Evolutionary conservation across 2,329 filamentous ascomycete species (phyloP), one percentile per base, ranked within the genome.

Genomic region (Parastagonospora nodorum): DNA sequence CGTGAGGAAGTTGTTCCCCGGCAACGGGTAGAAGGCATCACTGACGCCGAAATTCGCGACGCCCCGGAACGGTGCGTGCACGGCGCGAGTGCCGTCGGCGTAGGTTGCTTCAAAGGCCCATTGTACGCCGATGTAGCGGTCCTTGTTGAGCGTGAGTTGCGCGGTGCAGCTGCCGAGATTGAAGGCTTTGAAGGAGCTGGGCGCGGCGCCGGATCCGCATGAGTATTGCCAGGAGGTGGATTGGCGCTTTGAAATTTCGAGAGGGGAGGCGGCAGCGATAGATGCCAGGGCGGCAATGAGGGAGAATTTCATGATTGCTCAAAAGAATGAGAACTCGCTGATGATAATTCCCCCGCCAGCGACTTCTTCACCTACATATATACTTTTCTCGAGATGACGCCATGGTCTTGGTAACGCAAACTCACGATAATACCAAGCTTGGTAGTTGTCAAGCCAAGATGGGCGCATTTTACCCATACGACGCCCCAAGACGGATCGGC

Each of bases 21-120:
- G 35, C 27, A 46, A 45, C 6, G 46, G 50, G 28, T 53, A 53
- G 19, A 45, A 42, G 2, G 47, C 30, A 12, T 53, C 50, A 42
- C 50, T 53, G 36, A 42, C 42, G 1, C 47, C 50, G 16, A 53
- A 50, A 28, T 15, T 46, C 29, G 35, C 28, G 11, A 41, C 36
- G 9, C 30, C 16, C 16, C 45, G 45, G 24, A 53, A 45, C 8
- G 47, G 47, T 24, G 45, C 46, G 7, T 46, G 37, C 33, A 45
- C 46, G 2, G 27, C 7, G 4, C 46, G 42, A 8, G 41, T 50
- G 6, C 50, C 50, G 9, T 53, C 50, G 5, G 46, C 41, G 14
- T 53, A 53, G 2, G 42, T 50, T 14, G 50, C 46, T 42, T 53
- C 50, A n/a, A 50, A 53, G 8, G 36, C 42, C 50, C 47, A 53